Evolutionary conservation across 176 grass and related monocot species (phyloP).

Genomic region (Paspalum notatum): DNA sequence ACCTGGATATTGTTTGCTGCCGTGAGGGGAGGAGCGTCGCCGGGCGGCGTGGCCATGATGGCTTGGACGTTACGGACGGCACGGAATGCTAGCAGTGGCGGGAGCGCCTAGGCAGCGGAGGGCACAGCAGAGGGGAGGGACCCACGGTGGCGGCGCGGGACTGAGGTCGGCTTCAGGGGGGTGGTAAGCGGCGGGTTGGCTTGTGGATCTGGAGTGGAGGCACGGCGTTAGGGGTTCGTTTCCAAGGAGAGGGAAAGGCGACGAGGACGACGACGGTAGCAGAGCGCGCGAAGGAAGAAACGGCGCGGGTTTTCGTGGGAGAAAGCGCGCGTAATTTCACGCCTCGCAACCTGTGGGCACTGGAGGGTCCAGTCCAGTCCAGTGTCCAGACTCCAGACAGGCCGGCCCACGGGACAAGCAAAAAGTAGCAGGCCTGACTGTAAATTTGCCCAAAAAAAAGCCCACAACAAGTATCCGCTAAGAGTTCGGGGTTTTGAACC

Average conservation of each 20-base stretch:
- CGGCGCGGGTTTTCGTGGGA: neutral
- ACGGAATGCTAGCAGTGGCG: too few relatives aligned
- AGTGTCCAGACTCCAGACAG: too few relatives aligned
- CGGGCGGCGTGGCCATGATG: neutral
- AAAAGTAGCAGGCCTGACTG: neutral
- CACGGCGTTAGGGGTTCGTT: neutral
- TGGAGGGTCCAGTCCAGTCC: neutral
- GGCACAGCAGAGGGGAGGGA: too few relatives aligned
- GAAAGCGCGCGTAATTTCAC: neutral
- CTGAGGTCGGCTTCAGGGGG: neutral
- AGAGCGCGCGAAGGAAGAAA: neutral
- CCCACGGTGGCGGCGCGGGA: too few relatives aligned
- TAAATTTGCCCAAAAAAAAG: too few relatives aligned
- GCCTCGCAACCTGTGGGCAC: neutral
- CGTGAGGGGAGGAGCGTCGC: constrained; percentile 30
- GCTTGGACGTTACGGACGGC: too few relatives aligned
- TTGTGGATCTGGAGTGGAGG: neutral
- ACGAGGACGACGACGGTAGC: neutral
- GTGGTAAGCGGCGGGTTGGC: too few relatives aligned
- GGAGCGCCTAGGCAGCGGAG: too few relatives aligned
- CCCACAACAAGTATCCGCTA: too few relatives aligned
- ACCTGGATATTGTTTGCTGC: constrained; percentile 49
- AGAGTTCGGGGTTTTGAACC: constrained; percentile 58
- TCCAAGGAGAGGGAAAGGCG: too few relatives aligned
- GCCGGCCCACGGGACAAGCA: neutral